Percentiles rank a stretch among this genome's conserved stretches.
These are phyloP conservation scores for Torulaspora franciscae DNA, from an alignment of 805 yeast genomes.

Conservation along the genomic window DNA sequence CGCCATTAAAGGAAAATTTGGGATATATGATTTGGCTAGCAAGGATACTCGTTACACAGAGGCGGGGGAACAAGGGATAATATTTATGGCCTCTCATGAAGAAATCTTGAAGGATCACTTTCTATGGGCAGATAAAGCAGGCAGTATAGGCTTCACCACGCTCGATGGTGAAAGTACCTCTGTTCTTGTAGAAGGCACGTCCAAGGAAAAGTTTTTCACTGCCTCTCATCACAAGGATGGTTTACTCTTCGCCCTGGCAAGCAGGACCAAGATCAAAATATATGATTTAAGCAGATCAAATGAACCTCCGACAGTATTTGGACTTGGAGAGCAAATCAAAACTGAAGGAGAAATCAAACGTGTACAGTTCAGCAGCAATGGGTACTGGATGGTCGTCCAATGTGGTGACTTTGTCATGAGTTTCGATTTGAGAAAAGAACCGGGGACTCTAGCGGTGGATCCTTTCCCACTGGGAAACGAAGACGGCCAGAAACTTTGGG, in stretches of 20 bases:
- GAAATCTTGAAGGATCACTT: conserved; percentile 15
- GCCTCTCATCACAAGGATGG: conserved; percentile 39
- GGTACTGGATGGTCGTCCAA: conserved; percentile 32
- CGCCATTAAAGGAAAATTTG: conserved; percentile 5
- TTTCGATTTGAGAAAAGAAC: conserved; percentile 28
- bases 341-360: conserved; percentile 11
- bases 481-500: conserved; percentile 8
- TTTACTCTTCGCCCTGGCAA: conserved; percentile 29
- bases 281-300: conserved; percentile 15
- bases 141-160: conserved; percentile 15
- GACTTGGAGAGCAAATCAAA: conserved; percentile 12
- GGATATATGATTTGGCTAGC: not conserved
- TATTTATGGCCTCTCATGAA: conserved; percentile 16
- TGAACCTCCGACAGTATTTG: conserved; percentile 15
- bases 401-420: conserved; percentile 16
- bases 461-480: conserved; percentile 9
- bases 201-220: conserved; percentile 1
- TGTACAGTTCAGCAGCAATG: conserved; percentile 29
- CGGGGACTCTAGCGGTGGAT: conserved; percentile 20
- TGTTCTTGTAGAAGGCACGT: conserved; percentile 4
- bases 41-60: not conserved
- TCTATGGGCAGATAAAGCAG: conserved; percentile 17
- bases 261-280: conserved; percentile 10
- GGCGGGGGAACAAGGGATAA: conserved; percentile 7
- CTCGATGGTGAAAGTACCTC: conserved; percentile 8